These are phyloP conservation scores for Corynespora cassiicola DNA, from an alignment of 2,329 filamentous ascomycete genomes.

Conservation along the genomic window DNA sequence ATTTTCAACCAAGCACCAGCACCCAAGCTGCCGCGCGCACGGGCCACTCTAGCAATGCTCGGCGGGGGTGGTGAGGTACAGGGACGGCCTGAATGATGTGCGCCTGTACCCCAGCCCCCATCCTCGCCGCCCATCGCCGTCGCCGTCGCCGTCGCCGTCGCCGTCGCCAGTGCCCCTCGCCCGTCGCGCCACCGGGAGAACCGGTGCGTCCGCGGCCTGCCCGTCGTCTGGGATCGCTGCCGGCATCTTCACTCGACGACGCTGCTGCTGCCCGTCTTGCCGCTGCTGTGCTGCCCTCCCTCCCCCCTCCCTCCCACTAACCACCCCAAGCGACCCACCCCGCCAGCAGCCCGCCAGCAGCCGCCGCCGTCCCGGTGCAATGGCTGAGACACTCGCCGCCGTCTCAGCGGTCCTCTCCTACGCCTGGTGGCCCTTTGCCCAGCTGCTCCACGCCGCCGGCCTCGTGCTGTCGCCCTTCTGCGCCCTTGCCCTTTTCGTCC, in stretches of 20 bases:
- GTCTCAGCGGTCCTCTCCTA: constrained; percentile 40
- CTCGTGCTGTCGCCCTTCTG: constrained; percentile 56
- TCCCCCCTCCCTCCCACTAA: constrained; percentile 1
- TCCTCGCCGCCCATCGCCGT: not conserved
- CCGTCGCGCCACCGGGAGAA: no score
- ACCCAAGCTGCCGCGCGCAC: no score
- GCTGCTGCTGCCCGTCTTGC: no score
- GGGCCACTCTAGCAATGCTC: no score
- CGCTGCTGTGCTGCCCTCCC: no score
- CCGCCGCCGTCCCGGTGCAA: constrained; percentile 15
- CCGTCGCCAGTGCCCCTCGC: no score
- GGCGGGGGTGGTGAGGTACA: no score
- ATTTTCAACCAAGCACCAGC: no score
- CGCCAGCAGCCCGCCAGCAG: constrained; percentile 1
- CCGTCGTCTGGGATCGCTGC: no score
- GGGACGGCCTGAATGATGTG: no score
- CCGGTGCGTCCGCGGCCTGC: no score
- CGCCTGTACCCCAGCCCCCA: not conserved
- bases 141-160: not conserved
- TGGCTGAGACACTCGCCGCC: constrained; percentile 38
- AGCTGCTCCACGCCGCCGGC: constrained; percentile 45
- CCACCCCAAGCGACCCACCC: not conserved
- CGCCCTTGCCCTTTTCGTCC: constrained; percentile 52
- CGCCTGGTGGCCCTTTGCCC: constrained; percentile 46
- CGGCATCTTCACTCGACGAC: no score